phyloP scores from a whole-genome alignment of 1,284 basidiomycete species.

The Peniophora sp. region DNA sequence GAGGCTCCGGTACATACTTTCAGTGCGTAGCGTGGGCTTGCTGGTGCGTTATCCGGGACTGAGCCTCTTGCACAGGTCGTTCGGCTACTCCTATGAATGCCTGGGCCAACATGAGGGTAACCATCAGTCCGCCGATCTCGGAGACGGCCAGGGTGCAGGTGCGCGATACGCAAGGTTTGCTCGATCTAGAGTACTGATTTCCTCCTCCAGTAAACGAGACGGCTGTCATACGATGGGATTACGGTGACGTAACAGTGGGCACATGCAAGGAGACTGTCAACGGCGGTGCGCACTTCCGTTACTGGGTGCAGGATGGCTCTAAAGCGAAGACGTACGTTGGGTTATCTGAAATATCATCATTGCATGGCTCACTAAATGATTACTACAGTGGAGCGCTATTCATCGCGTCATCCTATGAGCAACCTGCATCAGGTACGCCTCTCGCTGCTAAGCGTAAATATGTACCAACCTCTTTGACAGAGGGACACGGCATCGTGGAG shows the following conservation, averaged over 20 bases:
- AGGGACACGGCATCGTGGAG: slow-evolving; percentile 44
- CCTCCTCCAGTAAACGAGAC: slow-evolving; percentile 59
- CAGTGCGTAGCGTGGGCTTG: slow-evolving; percentile 30
- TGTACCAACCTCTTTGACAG: slow-evolving; percentile 15
- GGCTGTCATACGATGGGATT: slow-evolving; percentile 75
- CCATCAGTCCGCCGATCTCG: slow-evolving; percentile 72
- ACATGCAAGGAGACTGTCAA: slow-evolving; percentile 80
- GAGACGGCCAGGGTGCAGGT: slow-evolving; percentile 75
- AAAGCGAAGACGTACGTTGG: slow-evolving; percentile 42
- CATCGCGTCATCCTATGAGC: slow-evolving; percentile 74
- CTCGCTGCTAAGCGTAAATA: neutral
- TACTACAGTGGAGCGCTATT: slow-evolving; percentile 67
- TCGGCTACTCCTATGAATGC: slow-evolving; percentile 76
- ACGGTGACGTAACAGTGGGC: slow-evolving; percentile 67
- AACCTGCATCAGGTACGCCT: slow-evolving; percentile 35
- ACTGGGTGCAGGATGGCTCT: slow-evolving; percentile 77
- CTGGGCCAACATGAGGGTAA: slow-evolving; percentile 73
- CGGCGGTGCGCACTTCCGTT: slow-evolving; percentile 88
- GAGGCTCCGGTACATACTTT: slow-evolving; percentile 79
- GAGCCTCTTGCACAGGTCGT: slow-evolving; percentile 24
- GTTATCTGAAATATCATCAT: neutral
- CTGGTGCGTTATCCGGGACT: neutral
- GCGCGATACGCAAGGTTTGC: slow-evolving; percentile 17
- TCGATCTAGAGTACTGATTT: neutral
- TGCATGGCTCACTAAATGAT: slow-evolving; percentile 1